Evolutionary conservation across 345 rosid genomes (phyloP), one percentile per base, ranked within the genome.

Genomic region (Laguncularia racemosa): DNA sequence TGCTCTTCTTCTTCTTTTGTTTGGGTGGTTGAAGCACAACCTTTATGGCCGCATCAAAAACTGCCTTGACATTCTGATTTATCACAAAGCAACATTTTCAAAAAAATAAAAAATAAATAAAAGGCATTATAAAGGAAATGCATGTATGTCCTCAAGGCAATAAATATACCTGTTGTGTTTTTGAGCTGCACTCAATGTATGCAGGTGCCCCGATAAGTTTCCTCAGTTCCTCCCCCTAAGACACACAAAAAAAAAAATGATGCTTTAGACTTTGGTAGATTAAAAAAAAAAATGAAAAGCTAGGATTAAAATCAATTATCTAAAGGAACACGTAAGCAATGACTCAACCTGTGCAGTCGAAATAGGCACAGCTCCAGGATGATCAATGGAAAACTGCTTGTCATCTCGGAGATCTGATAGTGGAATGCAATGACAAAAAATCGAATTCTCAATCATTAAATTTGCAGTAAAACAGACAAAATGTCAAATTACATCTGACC

Each of bases 1-100:
- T 84, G 76, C 66, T 78, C 88, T 92, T 92, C 89, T 83, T 92
- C 60, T 84, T 92, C 81, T 89, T 81, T 65, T 70, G 73, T 73
- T 92, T 92, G 1, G 98, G 97, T 3, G 96, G 97, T 75, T 92
- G 98, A 65, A 92, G 96, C 50, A 89, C 97, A 15, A 92, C 97
- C 67, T 69, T 79, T 48, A 92, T 92, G 67, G 98, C 98, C 56
- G 88, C 84, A 53, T 92, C 98, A 65, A 92, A 92, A 49, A 89
- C 97, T 21, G 67, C 89, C 67, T 92, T 92, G 78, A 92, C 95
- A 69, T 89, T 86, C 98, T 92, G 84, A n/a, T n/a, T 79, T 57
- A 23, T 58, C 46, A 49, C 48, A 53, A 61, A 53, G 50, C 17
- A 21, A 14, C 18, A 40, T 48, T 16, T 47, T 55, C 17, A 33